A percentile compares a stretch with the other conserved stretches of the same genome.
These are phyloP conservation scores for Pulveroboletus frians DNA, from an alignment of 768 basidiomycete species.

Conservation along the genomic window DNA sequence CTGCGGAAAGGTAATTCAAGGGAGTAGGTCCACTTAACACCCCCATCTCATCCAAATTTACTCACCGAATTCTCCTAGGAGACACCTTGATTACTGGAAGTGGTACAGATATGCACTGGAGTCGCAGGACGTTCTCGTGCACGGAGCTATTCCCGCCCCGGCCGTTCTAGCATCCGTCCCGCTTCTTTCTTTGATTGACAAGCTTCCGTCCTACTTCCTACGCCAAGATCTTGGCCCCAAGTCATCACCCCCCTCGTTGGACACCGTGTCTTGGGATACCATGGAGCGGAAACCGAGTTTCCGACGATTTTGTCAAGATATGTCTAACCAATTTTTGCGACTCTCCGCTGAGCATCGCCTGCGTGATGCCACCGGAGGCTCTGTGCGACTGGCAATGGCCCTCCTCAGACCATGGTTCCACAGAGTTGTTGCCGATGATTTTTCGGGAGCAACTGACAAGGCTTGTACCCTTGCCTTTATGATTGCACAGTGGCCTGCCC, in stretches of 20 bases:
- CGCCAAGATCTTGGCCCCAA: conserved; percentile 32
- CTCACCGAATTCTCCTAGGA: conserved; percentile 33
- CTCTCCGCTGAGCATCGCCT: conserved; percentile 51
- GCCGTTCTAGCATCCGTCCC: conserved; percentile 70
- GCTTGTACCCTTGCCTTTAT: conserved; percentile 41
- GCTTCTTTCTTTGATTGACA: conserved; percentile 56
- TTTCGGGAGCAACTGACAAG: conserved; percentile 34
- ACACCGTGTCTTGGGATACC: conserved; percentile 50
- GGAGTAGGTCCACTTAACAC: conserved; percentile 43
- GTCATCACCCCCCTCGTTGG: conserved; percentile 28
- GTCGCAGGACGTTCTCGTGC: conserved; percentile 69
- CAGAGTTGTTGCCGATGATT: conserved; percentile 38
- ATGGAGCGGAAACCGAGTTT: conserved; percentile 55
- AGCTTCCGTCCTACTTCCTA: conserved; percentile 69
- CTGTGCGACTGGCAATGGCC: conserved; percentile 61
- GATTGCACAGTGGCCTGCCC: conserved; percentile 63
- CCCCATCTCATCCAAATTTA: background rate
- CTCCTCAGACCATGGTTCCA: conserved; percentile 72
- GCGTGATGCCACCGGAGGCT: conserved; percentile 61
- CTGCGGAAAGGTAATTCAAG: conserved; percentile 46
- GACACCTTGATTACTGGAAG: conserved; percentile 62
- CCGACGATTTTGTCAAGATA: conserved; percentile 65
- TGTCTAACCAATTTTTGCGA: conserved; percentile 57
- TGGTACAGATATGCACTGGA: conserved; percentile 74
- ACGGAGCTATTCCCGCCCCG: conserved; percentile 59